Conservation (phyloP, 805 yeast species). For the Komagataella pastoris region DNA sequence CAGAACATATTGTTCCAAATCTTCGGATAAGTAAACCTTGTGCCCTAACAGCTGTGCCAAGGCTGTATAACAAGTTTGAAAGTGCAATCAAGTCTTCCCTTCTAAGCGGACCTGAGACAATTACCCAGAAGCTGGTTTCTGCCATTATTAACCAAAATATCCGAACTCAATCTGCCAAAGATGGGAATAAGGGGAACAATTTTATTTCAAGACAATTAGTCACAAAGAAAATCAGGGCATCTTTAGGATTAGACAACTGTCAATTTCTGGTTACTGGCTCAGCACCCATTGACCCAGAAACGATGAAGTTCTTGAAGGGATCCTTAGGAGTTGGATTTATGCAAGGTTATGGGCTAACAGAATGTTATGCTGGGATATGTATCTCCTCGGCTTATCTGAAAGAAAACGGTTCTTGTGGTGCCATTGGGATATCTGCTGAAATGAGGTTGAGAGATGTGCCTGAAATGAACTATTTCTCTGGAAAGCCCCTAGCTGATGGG, state of each 20-base stretch:
- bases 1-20: slow-evolving; percentile 46
- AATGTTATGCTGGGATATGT: slow-evolving; percentile 52
- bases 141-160: slow-evolving; percentile 3
- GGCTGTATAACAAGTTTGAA: slow-evolving; percentile 50
- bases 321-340: slow-evolving; percentile 37
- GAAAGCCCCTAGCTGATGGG: slow-evolving; percentile 20
- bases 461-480: slow-evolving; percentile 36
- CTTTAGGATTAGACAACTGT: slow-evolving; percentile 32
- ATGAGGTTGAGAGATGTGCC: slow-evolving; percentile 52
- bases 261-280: slow-evolving; percentile 38
- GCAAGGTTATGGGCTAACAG: slow-evolving; percentile 74
- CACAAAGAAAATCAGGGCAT: slow-evolving; percentile 26
- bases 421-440: slow-evolving; percentile 41
- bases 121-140: slow-evolving; percentile 1
- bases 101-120: slow-evolving; percentile 2
- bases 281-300: slow-evolving; percentile 57
- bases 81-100: slow-evolving; percentile 41
- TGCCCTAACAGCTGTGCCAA: slow-evolving; percentile 43
- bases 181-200: slow-evolving; percentile 5
- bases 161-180: slow-evolving; percentile 4
- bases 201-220: slow-evolving; percentile 21
- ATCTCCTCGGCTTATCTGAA: slow-evolving; percentile 27
- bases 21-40: slow-evolving; percentile 40
- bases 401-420: slow-evolving; percentile 44
- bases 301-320: slow-evolving; percentile 49